Base-by-base conservation (phyloP, 2,329 filamentous ascomycete species). In the Penicillium corylophilum region DNA sequence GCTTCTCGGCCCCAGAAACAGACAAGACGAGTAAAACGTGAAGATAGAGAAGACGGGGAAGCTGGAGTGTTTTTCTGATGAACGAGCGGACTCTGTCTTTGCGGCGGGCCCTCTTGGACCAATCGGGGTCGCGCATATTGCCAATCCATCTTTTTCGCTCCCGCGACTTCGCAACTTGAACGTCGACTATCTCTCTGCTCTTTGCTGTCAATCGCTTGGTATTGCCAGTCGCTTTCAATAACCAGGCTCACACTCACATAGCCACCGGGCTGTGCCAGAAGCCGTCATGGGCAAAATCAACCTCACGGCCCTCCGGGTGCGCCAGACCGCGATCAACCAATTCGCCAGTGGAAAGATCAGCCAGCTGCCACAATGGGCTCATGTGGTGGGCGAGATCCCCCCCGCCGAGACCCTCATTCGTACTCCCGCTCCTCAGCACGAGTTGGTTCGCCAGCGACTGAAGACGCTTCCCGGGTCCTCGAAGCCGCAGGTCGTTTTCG, bases 361-460 rank as follows among this genome's bases (percentile, higher is more conserved):
- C 15, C 61, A 61, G 36, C 55, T 68, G n/a, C 74, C 73, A 20
- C 61, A 64, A 63, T 87, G 85, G 85, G 80, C 82, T 61, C 68
- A 78, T 44, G 74, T 82, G 10, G 66, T 86, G 38, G 74, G 74
- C 56, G 75, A 79, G 46, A 78, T 85, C 18, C 85, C 85, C 20
- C 84, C 85, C 4, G 73, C 82, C 42, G 79, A 84, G 62, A 77
- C 79, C 7, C 74, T 87, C 28, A 78, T 83, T 44, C 82, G 85
- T 31, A 80, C 80, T 36, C 80, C 81, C 48, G 72, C 81, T 12
- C 71, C 76, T 18, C 72, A 74, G 53, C 73, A 79, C 56, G 62
- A 71, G 50, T 60, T 76, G 50, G 63, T 73, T 16, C 67, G 69
- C 51, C 70, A 72, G 58, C 71, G 73, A 50, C 56, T 71, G 56